Evolutionary conservation across 176 grass and related monocot species (phyloP), one percentile per base, ranked within the genome.

Genomic region (Musa beccarii): DNA sequence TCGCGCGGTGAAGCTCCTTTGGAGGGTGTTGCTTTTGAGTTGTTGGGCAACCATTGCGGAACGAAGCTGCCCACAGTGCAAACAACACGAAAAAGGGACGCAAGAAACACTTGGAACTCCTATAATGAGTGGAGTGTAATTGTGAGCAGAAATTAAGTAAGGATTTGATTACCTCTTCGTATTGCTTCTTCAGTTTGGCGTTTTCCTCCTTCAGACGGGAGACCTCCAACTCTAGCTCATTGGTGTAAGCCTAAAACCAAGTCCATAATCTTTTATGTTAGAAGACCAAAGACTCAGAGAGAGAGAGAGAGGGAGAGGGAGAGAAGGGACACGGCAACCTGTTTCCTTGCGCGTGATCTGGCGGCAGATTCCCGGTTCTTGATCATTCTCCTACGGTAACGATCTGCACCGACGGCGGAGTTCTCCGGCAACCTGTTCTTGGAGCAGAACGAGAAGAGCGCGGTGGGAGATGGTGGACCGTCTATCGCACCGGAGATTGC

Each of bases 341-440:
- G 71, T 51, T 73, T 73, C 21, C 71, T 53, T 13, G 71, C 71
- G 51, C 71, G 71, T 9, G 71, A 73, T 24, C 71, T 17, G 20
- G 71, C 71, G 22, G 71, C 71, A 21, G 71, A 53, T 21, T 73
- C 71, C 1, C 71, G 71, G 51, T 73, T 73, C 52, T 73, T 73
- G 71, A 73, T 73, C 71, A 73, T 73, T 21, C 71, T 21, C 51
- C 52, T 54, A 23, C 8, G 10, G 21, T 51, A 52, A 21, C 71
- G 71, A 25, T 73, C 71, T 2, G 19, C 10, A 21, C 8, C 52
- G 1, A 24, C 2, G 71, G 6, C 21, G 52, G 71, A 11, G 21
- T 1, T 26, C 52, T 73, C 71, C 71, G 57, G 57, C 57, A 61
- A n/a, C n/a, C 52, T 53, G 12, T 54, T 73, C 71, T 73, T 73